A percentile compares a stretch with the other conserved stretches of the same genome.
phyloP scores from a whole-genome alignment of 345 rosid species.

The Bruguiera sexangula region DNA sequence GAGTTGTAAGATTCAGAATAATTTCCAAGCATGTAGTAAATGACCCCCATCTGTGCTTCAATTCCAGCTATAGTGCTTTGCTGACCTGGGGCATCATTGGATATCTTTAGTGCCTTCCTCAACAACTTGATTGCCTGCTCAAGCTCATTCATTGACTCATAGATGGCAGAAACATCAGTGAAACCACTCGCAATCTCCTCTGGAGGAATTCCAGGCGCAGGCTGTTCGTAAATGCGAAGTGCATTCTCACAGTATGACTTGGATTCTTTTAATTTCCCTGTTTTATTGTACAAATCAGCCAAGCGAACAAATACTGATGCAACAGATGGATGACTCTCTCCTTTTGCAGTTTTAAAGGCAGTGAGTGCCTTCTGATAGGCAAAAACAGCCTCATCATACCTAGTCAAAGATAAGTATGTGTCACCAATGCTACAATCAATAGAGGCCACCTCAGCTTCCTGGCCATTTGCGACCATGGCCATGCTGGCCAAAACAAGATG shows the following conservation, averaged over 20 bases:
- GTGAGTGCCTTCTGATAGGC: conserved; percentile 87
- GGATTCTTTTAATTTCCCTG: conserved; percentile 74
- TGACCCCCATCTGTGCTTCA: conserved; percentile 92
- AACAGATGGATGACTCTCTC: conserved; percentile 77
- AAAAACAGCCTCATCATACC: conserved; percentile 83
- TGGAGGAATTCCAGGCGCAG: conserved; percentile 49
- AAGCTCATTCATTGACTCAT: conserved; percentile 77
- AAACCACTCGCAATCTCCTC: conserved; percentile 88
- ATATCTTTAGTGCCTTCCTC: conserved; percentile 59
- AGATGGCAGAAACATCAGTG: conserved; percentile 77
- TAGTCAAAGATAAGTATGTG: conserved; percentile 69
- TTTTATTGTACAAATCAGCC: conserved; percentile 79
- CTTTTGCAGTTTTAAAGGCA: conserved; percentile 63
- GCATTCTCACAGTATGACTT: conserved; percentile 84
- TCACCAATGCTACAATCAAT: conserved; percentile 93
- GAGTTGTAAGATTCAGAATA: conserved; percentile 62
- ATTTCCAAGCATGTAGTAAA: conserved; percentile 78
- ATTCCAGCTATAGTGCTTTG: conserved; percentile 81
- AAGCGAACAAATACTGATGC: conserved; percentile 78
- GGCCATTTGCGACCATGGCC: conserved; percentile 77
- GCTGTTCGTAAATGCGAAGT: conserved; percentile 59
- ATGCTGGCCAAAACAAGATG: conserved; percentile 87
- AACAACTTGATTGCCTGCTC: conserved; percentile 65
- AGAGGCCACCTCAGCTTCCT: conserved; percentile 72
- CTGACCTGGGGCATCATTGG: conserved; percentile 60